Base-by-base conservation (phyloP, 192 early-diverging fungal species). In the Haplosporangium gracile region DNA sequence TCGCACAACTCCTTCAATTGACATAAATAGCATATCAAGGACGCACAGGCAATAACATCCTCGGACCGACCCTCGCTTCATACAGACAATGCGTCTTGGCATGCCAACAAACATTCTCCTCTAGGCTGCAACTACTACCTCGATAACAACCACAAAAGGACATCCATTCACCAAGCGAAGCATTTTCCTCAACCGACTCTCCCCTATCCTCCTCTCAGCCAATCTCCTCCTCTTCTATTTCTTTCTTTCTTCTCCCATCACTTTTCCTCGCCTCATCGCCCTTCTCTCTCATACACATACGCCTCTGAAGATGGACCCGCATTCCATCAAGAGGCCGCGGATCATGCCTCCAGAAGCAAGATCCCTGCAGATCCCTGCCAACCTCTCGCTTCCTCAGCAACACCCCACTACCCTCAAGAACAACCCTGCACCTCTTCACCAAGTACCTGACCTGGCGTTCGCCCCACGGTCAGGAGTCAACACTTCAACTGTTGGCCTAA, bases 261-360 rank as follows among this genome's bases (percentile, higher is more conserved):
- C 29, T 26, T 7, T 57, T n/a, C n/a, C n/a, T 60, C 55, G n/a
- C 20, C 49, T 22, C 49, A 0, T 51, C 49, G 49, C 49, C 49
- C 49, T 51, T n/a, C 55, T 26, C n/a, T n/a, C n/a, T 15, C 60
- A 65, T 10, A 65, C 29, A 65, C 0, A 22, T 51, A 32, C 60
- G 29, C 26, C 60, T 65, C 60, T 65, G 0, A 26, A 65, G 34
- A 79, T 85, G 82, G 82, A 79, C 65, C 51, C 77, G 22, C 82
- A 79, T 32, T 85, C 77, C 38, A 79, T 71, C 49, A 85, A 85
- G 40, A 75, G 82, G 39, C 77, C 82, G 9, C 53, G 82, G 55
- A 85, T 76, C 20, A 79, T 85, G 82, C 77, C 82, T 76, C 74
- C 82, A 76, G 82, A 85, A 38, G 47, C 57, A 49, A 75, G 16